Evolutionary conservation across 257 asterid genomes (phyloP).

Genomic region (Solanum dulcamara): DNA sequence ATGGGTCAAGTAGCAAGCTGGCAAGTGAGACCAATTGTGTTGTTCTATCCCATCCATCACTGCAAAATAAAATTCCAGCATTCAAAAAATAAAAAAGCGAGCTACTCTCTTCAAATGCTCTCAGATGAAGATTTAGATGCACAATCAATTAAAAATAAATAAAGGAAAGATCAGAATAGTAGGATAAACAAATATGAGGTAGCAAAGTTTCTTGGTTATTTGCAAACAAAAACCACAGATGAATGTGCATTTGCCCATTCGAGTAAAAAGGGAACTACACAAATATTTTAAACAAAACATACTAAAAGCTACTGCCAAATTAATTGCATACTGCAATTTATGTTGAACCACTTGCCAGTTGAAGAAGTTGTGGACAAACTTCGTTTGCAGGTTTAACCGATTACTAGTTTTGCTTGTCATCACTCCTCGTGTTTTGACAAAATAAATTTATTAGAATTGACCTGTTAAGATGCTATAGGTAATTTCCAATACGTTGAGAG

Average conservation of each 20-base stretch:
- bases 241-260: background rate
- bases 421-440: background rate
- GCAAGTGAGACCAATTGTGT: slow-evolving; percentile 94
- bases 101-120: background rate
- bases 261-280: background rate
- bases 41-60: slow-evolving; percentile 99
- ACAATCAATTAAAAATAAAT: background rate
- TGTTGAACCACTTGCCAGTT: background rate
- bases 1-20: slow-evolving; percentile 90
- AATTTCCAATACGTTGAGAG: background rate
- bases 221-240: background rate
- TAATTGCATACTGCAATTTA: background rate
- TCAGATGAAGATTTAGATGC: background rate
- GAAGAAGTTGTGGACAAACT: background rate
- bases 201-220: background rate
- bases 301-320: background rate
- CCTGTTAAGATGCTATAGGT: background rate
- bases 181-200: background rate
- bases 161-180: background rate
- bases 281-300: background rate
- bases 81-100: slow-evolving; percentile 1
- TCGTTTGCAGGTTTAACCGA: background rate
- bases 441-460: background rate
- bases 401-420: background rate
- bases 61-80: slow-evolving; percentile 16